Percentiles rank a stretch among this genome's conserved stretches.
Conservation (phyloP, 2,329 filamentous ascomycete species). For the Alternaria tenuissima region DNA sequence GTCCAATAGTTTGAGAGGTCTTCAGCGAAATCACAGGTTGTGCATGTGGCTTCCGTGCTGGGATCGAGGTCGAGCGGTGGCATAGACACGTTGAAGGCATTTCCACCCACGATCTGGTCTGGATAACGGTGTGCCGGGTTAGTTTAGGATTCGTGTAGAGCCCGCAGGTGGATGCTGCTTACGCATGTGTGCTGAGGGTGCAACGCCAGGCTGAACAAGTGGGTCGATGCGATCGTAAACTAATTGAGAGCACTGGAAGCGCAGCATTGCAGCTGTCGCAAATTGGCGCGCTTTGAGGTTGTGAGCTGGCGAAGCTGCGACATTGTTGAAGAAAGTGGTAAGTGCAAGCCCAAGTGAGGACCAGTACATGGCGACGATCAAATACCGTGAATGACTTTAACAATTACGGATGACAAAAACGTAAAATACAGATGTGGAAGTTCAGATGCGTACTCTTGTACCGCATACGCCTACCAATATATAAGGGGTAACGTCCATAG, state of each 20-base stretch:
- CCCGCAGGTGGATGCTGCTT: background rate
- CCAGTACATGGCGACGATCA: conserved; percentile 25
- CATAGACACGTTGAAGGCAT: conserved; percentile 40
- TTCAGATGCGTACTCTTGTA: background rate
- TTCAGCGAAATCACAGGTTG: conserved; percentile 35
- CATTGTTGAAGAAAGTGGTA: conserved; percentile 29
- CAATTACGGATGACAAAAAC: background rate
- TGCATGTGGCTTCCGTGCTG: conserved; percentile 28
- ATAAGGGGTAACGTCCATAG: background rate
- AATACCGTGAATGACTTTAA: too few relatives aligned
- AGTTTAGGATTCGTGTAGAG: background rate
- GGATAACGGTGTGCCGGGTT: background rate
- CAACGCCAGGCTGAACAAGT: conserved; percentile 30
- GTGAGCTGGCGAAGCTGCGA: conserved; percentile 20
- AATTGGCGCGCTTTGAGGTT: conserved; percentile 34
- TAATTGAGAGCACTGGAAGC: conserved; percentile 32
- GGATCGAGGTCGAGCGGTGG: conserved; percentile 29
- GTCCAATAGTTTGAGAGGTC: conserved; percentile 38
- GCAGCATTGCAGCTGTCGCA: conserved; percentile 37
- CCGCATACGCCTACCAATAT: background rate
- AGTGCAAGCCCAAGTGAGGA: conserved; percentile 21
- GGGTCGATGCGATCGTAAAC: conserved; percentile 34
- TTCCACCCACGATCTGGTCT: conserved; percentile 41
- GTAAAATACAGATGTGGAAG: background rate
- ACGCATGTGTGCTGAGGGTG: conserved; percentile 29